Conservation (phyloP, 2,329 filamentous ascomycete genomes). For the Venturia nashicola region DNA sequence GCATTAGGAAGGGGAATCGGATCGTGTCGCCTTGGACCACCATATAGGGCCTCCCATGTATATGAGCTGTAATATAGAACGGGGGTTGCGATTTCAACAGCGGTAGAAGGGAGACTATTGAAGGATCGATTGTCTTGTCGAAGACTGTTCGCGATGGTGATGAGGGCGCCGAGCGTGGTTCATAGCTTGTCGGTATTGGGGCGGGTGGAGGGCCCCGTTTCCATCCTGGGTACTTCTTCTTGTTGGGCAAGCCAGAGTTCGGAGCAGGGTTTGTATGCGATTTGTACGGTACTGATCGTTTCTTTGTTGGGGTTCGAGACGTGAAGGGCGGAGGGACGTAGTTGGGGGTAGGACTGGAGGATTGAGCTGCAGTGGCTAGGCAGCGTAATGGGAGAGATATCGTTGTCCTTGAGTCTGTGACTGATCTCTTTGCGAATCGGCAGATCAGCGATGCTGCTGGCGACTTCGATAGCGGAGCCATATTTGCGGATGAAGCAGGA, state of each 20-base stretch:
- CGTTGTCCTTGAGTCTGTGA: background rate
- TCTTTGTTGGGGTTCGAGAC: background rate
- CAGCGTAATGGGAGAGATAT: background rate
- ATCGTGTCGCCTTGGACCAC: slow-evolving; percentile 46
- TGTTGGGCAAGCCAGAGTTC: background rate
- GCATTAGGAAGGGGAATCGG: slow-evolving; percentile 38
- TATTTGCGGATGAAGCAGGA: background rate
- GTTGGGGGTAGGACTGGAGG: background rate
- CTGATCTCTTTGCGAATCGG: background rate
- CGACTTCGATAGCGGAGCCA: slow-evolving; percentile 1
- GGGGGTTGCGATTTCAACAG: slow-evolving; percentile 59
- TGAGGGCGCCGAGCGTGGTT: slow-evolving; percentile 7
- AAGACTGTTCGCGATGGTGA: background rate
- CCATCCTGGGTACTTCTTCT: background rate
- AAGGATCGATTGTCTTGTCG: slow-evolving; percentile 16
- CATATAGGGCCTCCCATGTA: slow-evolving; percentile 70
- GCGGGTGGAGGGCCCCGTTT: background rate
- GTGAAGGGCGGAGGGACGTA: background rate
- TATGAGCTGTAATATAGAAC: slow-evolving; percentile 70
- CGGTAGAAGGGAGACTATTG: slow-evolving; percentile 52
- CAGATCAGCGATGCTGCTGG: background rate
- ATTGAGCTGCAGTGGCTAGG: slow-evolving; percentile 1
- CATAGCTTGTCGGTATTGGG: slow-evolving; percentile 1
- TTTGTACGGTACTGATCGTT: slow-evolving; percentile 1
- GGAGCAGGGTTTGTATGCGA: background rate